These are phyloP conservation scores for Hypoxylon sp. DNA, from an alignment of 2,329 filamentous ascomycete species.

Conservation along the genomic window DNA sequence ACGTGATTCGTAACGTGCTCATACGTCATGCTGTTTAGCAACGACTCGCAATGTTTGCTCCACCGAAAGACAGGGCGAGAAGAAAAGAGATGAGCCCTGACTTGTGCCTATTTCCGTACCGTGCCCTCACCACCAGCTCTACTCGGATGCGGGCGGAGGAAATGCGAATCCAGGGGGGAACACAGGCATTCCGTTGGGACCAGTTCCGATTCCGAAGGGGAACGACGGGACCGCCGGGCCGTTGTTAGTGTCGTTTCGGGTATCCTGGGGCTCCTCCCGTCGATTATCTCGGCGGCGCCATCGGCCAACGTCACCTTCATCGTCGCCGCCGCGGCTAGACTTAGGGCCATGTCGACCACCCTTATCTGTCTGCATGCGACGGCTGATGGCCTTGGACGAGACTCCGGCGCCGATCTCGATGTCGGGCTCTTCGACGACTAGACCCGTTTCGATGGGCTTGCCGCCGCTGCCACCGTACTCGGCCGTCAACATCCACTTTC, in stretches of 20 bases:
- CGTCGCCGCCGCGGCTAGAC: slow-evolving; percentile 57
- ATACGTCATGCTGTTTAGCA: slow-evolving; percentile 7
- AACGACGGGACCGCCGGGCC: slow-evolving; percentile 48
- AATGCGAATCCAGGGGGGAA: slow-evolving; percentile 57
- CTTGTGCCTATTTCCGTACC: neutral
- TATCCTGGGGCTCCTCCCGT: slow-evolving; percentile 42
- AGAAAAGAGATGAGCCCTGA: neutral
- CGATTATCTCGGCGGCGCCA: slow-evolving; percentile 43
- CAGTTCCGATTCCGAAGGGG: slow-evolving; percentile 54
- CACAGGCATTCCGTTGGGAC: slow-evolving; percentile 59
- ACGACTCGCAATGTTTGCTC: slow-evolving; percentile 1
- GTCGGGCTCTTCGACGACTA: slow-evolving; percentile 95
- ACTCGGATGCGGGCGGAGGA: slow-evolving; percentile 42
- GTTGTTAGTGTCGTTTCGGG: slow-evolving; percentile 34
- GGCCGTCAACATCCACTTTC: slow-evolving; percentile 95
- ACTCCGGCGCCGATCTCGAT: slow-evolving; percentile 98
- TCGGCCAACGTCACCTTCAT: slow-evolving; percentile 40
- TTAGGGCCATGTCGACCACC: slow-evolving; percentile 71
- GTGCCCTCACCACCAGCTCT: slow-evolving; percentile 26
- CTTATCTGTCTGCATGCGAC: slow-evolving; percentile 74
- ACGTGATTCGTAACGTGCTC: slow-evolving; percentile 27
- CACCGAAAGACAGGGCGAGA: neutral
- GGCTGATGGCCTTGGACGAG: slow-evolving; percentile 85
- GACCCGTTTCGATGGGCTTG: slow-evolving; percentile 76
- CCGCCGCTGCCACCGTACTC: slow-evolving; percentile 94